Evolutionary conservation across 495 filamentous ascomycete species (phyloP).

Genomic region (Aspergillus heteromorphus): DNA sequence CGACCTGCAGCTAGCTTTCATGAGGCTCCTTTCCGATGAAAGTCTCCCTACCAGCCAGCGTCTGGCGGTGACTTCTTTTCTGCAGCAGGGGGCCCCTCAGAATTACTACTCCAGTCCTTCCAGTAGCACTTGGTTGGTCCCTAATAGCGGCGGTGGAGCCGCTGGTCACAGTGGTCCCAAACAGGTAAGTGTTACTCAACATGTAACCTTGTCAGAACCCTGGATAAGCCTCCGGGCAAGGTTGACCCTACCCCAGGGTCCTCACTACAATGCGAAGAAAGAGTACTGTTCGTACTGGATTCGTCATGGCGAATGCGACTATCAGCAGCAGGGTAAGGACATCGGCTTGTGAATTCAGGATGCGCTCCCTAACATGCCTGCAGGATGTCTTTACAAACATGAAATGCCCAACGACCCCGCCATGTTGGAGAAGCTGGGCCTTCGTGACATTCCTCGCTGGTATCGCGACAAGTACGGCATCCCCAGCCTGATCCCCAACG

Average conservation of each 20-base stretch:
- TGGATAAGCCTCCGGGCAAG: not conserved
- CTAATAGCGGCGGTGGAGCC: constrained; percentile 5
- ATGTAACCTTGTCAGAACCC: not conserved
- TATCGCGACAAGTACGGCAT: constrained; percentile 44
- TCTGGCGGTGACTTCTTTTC: constrained; percentile 14
- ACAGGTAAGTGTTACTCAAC: constrained; percentile 17
- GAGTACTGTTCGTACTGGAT: constrained; percentile 86
- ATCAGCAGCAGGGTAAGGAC: constrained; percentile 60
- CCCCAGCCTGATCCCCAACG: constrained; percentile 21
- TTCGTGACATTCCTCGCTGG: constrained; percentile 52
- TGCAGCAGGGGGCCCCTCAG: constrained; percentile 17
- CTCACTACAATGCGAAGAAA: constrained; percentile 45
- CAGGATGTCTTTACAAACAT: constrained; percentile 76
- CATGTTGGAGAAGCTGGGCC: constrained; percentile 59
- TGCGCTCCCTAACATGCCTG: not conserved
- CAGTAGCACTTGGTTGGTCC: constrained; percentile 14
- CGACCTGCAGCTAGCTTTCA: constrained; percentile 20
- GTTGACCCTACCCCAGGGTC: constrained; percentile 9
- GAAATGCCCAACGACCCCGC: constrained; percentile 66
- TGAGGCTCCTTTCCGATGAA: constrained; percentile 21
- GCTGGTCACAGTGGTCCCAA: constrained; percentile 4
- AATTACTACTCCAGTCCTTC: constrained; percentile 11
- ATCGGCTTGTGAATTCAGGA: not conserved
- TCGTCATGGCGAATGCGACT: constrained; percentile 76
- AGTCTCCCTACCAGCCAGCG: constrained; percentile 20